Base-by-base conservation (phyloP, 495 filamentous ascomycete genomes). In the Chaetomium tenue region DNA sequence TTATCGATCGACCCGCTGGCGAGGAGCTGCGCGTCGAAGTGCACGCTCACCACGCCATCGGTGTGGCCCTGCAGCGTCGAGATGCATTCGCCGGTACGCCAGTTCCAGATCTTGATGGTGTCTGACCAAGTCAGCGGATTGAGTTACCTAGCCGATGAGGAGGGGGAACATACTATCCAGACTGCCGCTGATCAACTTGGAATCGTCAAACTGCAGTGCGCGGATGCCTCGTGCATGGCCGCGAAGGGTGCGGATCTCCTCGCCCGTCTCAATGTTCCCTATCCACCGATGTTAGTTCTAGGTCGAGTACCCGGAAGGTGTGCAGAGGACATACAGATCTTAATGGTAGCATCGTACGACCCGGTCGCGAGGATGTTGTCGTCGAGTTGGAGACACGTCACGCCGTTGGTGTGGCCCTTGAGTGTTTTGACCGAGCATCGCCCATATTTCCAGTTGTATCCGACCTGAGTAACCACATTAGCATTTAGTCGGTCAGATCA, bases 311-410 rank as follows among this genome's bases (percentile, higher is more conserved):
- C 8, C 33, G 33, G 9, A 1, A n/a, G 16, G 30, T 55, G 16
- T 4, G 13, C 2, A 5, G 44, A 28, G 9, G 12, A 64, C 68
- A 16, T 73, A 72, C 95, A 98, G 16, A 98, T 92, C 72, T 95
- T 97, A 70, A 97, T 91, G 2, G 91, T 96, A 12, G 86, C 80
- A 76, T 99, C 95, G 71, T 98, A 98, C 3, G 94, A 98, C 5
- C 94, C 94, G 15, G 93, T 95, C 16, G 90, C 93, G 23, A 98
- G 82, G 60, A 96, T 91, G 60, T 90, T 89, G 68, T 97, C 92
- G 66, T 96, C 91, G 67, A 99, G 95, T 73, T 99, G 94, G 23
- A 99, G 79, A 71, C 92, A 97, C 79, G 95, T 98, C 25, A 99
- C 88, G 18, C 94, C 95, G 70, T 99, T 96, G 16, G 86, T 87